Base-by-base conservation (phyloP, 345 rosid species). In the Melastoma malabathricum region DNA sequence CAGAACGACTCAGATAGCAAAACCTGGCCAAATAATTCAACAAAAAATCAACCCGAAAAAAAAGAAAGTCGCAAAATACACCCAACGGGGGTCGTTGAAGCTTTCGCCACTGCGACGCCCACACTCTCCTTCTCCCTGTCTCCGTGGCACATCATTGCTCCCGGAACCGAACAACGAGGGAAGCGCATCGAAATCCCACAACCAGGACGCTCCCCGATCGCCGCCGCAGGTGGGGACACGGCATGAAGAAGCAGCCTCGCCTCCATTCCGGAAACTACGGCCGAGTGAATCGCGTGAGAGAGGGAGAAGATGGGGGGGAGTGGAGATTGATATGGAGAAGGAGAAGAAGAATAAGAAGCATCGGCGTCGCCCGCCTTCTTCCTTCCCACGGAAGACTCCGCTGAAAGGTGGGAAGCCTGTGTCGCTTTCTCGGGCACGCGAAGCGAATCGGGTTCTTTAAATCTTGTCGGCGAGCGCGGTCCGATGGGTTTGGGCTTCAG, bases 21-120 rank as follows among this genome's bases (percentile, higher is more conserved):
- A 14, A 8, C 17, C 8, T 18, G 12, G 22, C 18, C 15, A 15
- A 22, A 15, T 14, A 22, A 23, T n/a, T 0, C 1, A 13, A 18
- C 3, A 15, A 13, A 6, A 16, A 43, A 51, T 13, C 27, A 4
- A 41, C n/a, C 13, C n/a, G 9, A n/a, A 54, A 6, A 10, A 13
- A 39, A 39, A 22, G 13, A 51, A 14, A 19, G 39, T 20, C 22
- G 38, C 14, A 6, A 27, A 4, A 46, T 41, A 3, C 74, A 83
- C 93, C 82, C 87, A 51, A 60, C 46, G 8, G 72, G 70, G 50
- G 72, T 58, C 38, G 72, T 58, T 13, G 75, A 62, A 18, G 78
- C 81, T 6, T 66, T 66, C 49, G 69, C 58, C 22, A 81, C 50
- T 10, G 18, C 43, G 22, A 56, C 25, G 57, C 73, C 15, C 10